Conservation (phyloP, 2,329 filamentous ascomycete genomes). For the Ceratocystis destructans region DNA sequence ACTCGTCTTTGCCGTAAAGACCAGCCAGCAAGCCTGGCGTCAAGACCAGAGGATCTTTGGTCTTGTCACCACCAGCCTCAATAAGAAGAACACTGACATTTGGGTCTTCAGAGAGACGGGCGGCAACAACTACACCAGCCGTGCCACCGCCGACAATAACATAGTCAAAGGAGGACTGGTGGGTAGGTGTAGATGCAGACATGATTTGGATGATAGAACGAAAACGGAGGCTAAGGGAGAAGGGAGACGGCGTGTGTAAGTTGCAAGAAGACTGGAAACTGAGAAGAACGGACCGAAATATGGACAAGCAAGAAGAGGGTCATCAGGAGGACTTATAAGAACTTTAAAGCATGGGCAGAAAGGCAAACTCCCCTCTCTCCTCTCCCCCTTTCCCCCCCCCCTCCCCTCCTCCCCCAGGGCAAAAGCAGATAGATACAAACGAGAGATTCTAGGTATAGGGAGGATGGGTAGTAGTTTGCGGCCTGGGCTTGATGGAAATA, state of each 20-base stretch:
- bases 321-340: background rate
- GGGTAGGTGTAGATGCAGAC: background rate
- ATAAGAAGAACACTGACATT: constrained; percentile 18
- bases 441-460: background rate
- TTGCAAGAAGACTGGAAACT: background rate
- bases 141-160: constrained; percentile 27
- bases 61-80: constrained; percentile 18
- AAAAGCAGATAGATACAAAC: background rate
- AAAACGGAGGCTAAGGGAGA: background rate
- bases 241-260: background rate
- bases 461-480: background rate
- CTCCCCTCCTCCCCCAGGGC: too few relatives aligned
- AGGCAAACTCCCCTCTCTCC: background rate
- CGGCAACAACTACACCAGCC: constrained; percentile 26
- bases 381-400: too few relatives aligned
- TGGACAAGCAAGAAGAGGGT: background rate
- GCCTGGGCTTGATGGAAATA: background rate
- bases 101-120: constrained; percentile 24
- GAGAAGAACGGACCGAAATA: background rate
- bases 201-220: background rate
- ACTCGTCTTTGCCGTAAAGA: constrained; percentile 18
- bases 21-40: constrained; percentile 15
- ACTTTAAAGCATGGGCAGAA: background rate
- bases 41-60: constrained; percentile 18
- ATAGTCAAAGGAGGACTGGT: constrained; percentile 21